phyloP scores from a whole-genome alignment of 2,329 filamentous ascomycete species.

The Aspergillus sp. region DNA sequence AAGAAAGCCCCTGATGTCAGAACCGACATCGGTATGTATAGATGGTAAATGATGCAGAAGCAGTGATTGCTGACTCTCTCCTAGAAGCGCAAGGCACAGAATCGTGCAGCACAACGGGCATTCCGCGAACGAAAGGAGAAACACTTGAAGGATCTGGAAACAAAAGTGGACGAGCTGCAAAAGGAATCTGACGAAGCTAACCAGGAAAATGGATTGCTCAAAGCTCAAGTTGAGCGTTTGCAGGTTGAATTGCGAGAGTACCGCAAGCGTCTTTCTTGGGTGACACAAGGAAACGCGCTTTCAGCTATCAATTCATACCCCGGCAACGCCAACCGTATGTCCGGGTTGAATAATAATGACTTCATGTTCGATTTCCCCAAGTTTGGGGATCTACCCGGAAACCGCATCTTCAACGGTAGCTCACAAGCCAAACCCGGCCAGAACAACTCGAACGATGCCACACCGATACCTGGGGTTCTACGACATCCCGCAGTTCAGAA shows the following conservation, averaged over 20 bases:
- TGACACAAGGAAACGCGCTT: conserved; percentile 47
- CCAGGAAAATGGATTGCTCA: conserved; percentile 80
- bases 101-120: conserved; percentile 85
- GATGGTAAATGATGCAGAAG: background rate
- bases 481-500: conserved; percentile 21
- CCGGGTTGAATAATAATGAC: conserved; percentile 69
- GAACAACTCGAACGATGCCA: conserved; percentile 33
- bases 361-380: conserved; percentile 97
- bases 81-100: conserved; percentile 76
- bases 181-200: conserved; percentile 80
- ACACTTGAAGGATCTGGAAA: conserved; percentile 55
- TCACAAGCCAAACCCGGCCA: conserved; percentile 31
- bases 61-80: conserved; percentile 22
- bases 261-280: conserved; percentile 75
- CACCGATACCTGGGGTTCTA: conserved; percentile 32
- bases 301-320: conserved; percentile 52
- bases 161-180: conserved; percentile 65
- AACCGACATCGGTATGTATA: conserved; percentile 85
- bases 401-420: conserved; percentile 54
- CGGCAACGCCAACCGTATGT: conserved; percentile 48
- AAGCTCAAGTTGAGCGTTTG: conserved; percentile 84
- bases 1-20: conserved; percentile 90
- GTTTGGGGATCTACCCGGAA: conserved; percentile 72
- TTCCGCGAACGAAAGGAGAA: conserved; percentile 95
- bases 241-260: conserved; percentile 85